Conservation (phyloP, 1,284 basidiomycete species). For the Takashimella tepidaria region DNA sequence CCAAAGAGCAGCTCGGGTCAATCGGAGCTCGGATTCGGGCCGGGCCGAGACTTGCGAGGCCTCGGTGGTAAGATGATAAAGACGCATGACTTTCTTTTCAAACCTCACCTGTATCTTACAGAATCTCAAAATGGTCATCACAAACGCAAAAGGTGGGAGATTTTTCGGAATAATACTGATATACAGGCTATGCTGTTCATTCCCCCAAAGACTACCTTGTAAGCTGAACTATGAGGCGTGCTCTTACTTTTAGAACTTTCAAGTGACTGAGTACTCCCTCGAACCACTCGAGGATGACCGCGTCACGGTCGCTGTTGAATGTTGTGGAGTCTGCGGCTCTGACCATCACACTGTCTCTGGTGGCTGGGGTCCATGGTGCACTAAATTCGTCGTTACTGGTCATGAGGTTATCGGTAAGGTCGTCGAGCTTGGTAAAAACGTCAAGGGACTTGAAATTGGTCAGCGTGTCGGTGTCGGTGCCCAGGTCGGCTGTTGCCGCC, state of each 20-base stretch:
- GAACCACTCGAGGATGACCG: slow-evolving; percentile 58
- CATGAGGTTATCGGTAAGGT: slow-evolving; percentile 51
- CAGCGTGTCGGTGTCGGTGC: slow-evolving; percentile 52
- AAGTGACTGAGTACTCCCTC: slow-evolving; percentile 62
- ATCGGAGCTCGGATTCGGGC: no score
- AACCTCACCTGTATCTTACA: no score
- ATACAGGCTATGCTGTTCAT: slow-evolving; percentile 40
- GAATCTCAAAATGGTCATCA: no score
- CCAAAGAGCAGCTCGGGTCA: no score
- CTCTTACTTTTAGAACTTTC: slow-evolving; percentile 34
- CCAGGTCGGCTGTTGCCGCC: slow-evolving; percentile 45
- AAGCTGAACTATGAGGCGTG: no score
- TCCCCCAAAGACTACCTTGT: slow-evolving; percentile 42
- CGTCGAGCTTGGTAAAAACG: slow-evolving; percentile 48
- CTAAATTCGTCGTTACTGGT: slow-evolving; percentile 49
- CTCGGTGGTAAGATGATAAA: no score
- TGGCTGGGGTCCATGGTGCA: slow-evolving; percentile 43
- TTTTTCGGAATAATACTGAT: no score
- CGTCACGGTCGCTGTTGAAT: slow-evolving; percentile 71
- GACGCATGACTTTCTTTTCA: no score
- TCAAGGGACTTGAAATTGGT: slow-evolving; percentile 49
- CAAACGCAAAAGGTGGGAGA: no score
- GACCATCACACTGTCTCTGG: slow-evolving; percentile 47
- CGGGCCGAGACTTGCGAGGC: no score
- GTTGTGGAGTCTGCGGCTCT: slow-evolving; percentile 43